Evolutionary conservation across 1,284 basidiomycete species (phyloP), one percentile per base, ranked within the genome.

Genomic region (Papiliotrema laurentii): DNA sequence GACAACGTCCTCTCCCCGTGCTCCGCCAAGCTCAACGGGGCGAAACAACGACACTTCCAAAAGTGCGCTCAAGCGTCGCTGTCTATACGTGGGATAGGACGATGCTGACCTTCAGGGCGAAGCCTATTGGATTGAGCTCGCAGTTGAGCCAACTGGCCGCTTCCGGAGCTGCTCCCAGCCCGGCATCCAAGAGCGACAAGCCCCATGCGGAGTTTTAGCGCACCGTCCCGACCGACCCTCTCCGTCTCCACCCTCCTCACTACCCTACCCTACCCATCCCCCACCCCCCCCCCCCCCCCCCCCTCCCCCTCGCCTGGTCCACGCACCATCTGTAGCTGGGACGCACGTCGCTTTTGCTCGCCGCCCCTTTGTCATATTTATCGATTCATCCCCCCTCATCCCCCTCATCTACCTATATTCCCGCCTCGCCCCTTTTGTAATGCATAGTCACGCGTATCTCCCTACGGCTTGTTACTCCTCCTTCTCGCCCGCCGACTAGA

Each of bases 1-100:
- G 91, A 96, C 71, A 89, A 87, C 67, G 79, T 94, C 71, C 82
- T 94, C 77, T 92, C 89, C 3, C 91, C 91, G 1, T 83, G 83
- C 68, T 86, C 88, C 11, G 86, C 91, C 75, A 94, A 93, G 74
- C 80, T 96, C 54, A 87, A 78, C 56, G 85, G 85, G 27, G 84
- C 85, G 5, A 92, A 84, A 79, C 89, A 91, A 79, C 89, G 89
- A 70, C 89, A 89, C 63, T 94, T 93, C 69, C 77, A 76, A 51
- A 93, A 89, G 91, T 93, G 58, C 43, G 87, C 77, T 6, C 6
- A 5, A 7, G 26, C 26, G 14, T 16, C 18, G 18, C 33, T n/a
- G n/a, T n/a, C n/a, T n/a, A n/a, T n/a, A n/a, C n/a, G n/a, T n/a
- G n/a, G n/a, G n/a, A n/a, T n/a, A n/a, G n/a, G n/a, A n/a, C n/a